Evolutionary conservation across 2,329 filamentous ascomycete genomes (phyloP), one percentile per base, ranked within the genome.

Genomic region (Sarocladium brachiariae): DNA sequence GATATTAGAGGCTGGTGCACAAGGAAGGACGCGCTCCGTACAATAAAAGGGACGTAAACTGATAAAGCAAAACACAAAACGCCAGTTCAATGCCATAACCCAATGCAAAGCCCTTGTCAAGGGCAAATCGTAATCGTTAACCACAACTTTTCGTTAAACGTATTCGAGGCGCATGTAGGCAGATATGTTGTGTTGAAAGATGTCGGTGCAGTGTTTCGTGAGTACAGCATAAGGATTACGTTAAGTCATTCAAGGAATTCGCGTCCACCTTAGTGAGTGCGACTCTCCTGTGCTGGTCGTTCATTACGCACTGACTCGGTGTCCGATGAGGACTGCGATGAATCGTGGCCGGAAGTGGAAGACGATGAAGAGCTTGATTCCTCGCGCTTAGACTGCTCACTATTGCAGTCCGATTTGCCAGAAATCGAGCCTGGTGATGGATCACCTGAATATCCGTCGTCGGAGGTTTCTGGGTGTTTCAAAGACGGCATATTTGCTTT

Each of bases 401-500:
- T 62, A 19, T 58, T 58, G 11, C 58, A 50, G 16, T 49, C 61
- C 10, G 63, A 66, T 38, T 55, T 66, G 59, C 57, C 65, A 4
- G 64, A 63, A 4, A 75, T 58, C 24, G 73, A 67, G 19, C 66
- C 65, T 3, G 74, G 70, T 10, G 74, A 77, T 16, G 68, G 64
- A 54, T 75, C 64, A 58, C 72, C 73, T 50, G 65, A 66, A 55
- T 71, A 76, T 31, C 69, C 70, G 51, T 74, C 71, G 10, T 75
- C 71, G 24, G 69, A 63, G 16, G 73, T 67, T 49, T 73, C 70
- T 18, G 64, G 55, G 34, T 62, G 65, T 52, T 66, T 67, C 55
- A 67, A 66, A 25, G 59, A 59, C 31, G 66, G 62, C 58, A 79
- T 73, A 50, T 78, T 76, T 10, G 76, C 76, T 54, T 74, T 71